Conservation (phyloP, 2,329 filamentous ascomycete genomes). For the Lachnellula occidentalis region DNA sequence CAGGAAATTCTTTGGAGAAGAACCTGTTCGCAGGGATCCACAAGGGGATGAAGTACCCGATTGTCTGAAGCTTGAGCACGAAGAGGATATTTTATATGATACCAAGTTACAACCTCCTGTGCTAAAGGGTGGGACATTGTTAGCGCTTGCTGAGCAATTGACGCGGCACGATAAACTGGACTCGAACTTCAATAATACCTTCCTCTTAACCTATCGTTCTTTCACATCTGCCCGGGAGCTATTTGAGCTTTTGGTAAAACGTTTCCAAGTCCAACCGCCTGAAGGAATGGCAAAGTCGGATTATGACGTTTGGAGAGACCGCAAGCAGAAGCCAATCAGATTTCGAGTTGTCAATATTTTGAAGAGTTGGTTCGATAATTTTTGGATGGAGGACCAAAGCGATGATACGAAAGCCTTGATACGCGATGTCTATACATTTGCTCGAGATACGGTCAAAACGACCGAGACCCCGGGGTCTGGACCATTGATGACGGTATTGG, state of each 20-base stretch:
- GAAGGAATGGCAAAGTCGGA: conserved; percentile 70
- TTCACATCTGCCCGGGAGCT: conserved; percentile 88
- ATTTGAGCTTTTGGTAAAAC: conserved; percentile 85
- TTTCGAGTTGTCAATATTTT: conserved; percentile 97
- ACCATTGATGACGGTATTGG: conserved; percentile 78
- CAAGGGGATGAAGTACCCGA: conserved; percentile 70
- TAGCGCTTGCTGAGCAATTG: conserved; percentile 87
- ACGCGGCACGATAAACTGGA: conserved; percentile 95
- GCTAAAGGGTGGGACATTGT: conserved; percentile 82
- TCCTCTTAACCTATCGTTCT: conserved; percentile 91
- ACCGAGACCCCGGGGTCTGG: conserved; percentile 87
- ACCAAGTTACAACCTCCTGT: conserved; percentile 68
- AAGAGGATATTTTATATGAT: conserved; percentile 86
- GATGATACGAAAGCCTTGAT: conserved; percentile 81
- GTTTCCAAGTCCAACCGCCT: conserved; percentile 89
- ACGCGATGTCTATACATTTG: conserved; percentile 83
- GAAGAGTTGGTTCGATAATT: conserved; percentile 97
- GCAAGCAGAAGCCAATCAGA: conserved; percentile 92
- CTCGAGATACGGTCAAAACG: conserved; percentile 84
- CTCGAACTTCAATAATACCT: conserved; percentile 94
- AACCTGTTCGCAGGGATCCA: conserved; percentile 37
- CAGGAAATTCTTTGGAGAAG: conserved; percentile 61
- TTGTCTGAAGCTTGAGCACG: conserved; percentile 80
- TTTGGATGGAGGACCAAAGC: conserved; percentile 95
- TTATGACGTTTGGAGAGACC: conserved; percentile 82